Base-by-base conservation (phyloP, 1,284 basidiomycete species). In the Mycosarcoma maydis region DNA sequence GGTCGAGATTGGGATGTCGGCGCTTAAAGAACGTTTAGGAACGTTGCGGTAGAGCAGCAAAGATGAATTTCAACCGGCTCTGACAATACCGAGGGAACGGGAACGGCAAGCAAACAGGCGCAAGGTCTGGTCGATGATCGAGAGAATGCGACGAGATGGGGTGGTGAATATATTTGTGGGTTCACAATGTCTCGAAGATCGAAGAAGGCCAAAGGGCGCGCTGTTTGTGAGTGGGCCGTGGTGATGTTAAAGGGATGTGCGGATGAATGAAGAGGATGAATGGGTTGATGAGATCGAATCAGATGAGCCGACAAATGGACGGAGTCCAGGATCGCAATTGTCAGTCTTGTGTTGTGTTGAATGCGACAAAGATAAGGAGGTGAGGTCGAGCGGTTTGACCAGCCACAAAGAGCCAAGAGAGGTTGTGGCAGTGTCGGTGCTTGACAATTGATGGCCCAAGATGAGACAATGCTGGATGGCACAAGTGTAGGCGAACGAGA, bases 41-140 rank as follows among this genome's bases (percentile, higher is more conserved):
- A 20, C 30, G 43, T 39, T 48, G 38, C 24, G 27, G 3, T 23
- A 17, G 24, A 46, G 19, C 11, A 14, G 34, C 4, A n/a, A 8
- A 61, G 30, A 49, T 49, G 51, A 42, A 42, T 17, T 40, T 34
- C 44, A 17, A 45, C 24, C 34, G 34, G 19, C n/a, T 4, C 3
- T 8, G 11, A 10, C 30, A 46, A 26, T 3, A 36, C 44, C 44
- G 44, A 36, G 6, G 4, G 14, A 30, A 30, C 29, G 29, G 29
- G 9, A 34, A 33, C 23, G 42, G n/a, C n/a, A n/a, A n/a, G n/a
- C n/a, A n/a, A n/a, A n/a, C n/a, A n/a, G n/a, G n/a, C n/a, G n/a
- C n/a, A n/a, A n/a, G n/a, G n/a, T n/a, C n/a, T n/a, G n/a, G n/a
- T n/a, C 45, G 57, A 36, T 23, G 32, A 20, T 26, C 50, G 46